Conservation (phyloP, 768 basidiomycete species). For the Boletus fagicola region DNA sequence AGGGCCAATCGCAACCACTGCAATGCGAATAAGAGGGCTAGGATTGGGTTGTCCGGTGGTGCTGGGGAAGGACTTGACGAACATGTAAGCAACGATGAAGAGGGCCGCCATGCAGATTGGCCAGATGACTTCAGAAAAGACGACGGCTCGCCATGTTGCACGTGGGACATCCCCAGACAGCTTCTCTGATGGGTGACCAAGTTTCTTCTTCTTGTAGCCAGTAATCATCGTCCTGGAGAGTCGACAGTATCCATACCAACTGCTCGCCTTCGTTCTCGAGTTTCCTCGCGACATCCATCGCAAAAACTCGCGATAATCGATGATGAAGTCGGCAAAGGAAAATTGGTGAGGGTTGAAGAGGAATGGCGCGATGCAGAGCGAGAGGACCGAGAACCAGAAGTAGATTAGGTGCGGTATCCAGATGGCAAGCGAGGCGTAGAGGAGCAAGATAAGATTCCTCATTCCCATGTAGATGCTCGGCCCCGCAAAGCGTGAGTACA, state of each 20-base stretch:
- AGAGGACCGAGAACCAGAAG: slow-evolving; percentile 97
- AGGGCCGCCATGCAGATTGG: slow-evolving; percentile 74
- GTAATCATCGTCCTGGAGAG: slow-evolving; percentile 96
- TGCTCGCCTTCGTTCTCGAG: slow-evolving; percentile 93
- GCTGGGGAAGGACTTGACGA: slow-evolving; percentile 87
- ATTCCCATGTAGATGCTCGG: slow-evolving; percentile 99
- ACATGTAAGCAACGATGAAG: slow-evolving; percentile 86
- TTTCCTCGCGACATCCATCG: slow-evolving; percentile 99
- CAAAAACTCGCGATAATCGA: slow-evolving; percentile 97
- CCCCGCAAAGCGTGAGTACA: slow-evolving; percentile 98
- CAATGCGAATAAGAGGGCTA: slow-evolving; percentile 88
- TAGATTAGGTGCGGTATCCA: slow-evolving; percentile 96
- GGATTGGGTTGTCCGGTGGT: slow-evolving; percentile 59
- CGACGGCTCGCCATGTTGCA: slow-evolving; percentile 80
- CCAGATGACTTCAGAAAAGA: slow-evolving; percentile 80
- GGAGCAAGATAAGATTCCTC: slow-evolving; percentile 85
- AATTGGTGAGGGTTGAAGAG: slow-evolving; percentile 99
- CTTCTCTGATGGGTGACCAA: slow-evolving; percentile 97
- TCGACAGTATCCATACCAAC: slow-evolving; percentile 99
- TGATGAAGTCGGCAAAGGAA: slow-evolving; percentile 94
- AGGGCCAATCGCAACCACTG: slow-evolving; percentile 85
- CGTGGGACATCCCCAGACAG: slow-evolving; percentile 92
- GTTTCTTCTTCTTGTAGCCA: slow-evolving; percentile 98
- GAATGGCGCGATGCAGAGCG: slow-evolving; percentile 95
- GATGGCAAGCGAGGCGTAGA: slow-evolving; percentile 87